These are phyloP conservation scores for Penicillium silybi DNA, from an alignment of 495 filamentous ascomycete species.

Conservation along the genomic window DNA sequence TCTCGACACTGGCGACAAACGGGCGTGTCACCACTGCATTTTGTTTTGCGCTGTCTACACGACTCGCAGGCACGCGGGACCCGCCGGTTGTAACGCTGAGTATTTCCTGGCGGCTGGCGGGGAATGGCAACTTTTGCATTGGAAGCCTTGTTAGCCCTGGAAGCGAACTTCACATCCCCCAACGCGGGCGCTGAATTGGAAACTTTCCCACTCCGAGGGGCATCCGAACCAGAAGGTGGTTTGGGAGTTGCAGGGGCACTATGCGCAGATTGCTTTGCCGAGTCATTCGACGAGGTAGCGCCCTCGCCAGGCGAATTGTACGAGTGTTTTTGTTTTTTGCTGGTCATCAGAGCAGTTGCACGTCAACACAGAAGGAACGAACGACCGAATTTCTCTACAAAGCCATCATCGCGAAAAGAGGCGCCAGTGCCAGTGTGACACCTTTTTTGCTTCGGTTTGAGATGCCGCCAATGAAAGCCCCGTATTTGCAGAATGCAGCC, in stretches of 20 bases:
- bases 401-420: neutral
- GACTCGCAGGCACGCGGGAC: slow-evolving; percentile 64
- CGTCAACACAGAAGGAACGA: neutral
- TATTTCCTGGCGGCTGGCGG: slow-evolving; percentile 28
- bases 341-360: slow-evolving; percentile 13
- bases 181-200: slow-evolving; percentile 5
- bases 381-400: slow-evolving; percentile 3
- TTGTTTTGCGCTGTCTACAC: slow-evolving; percentile 65
- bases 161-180: neutral
- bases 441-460: slow-evolving; percentile 16
- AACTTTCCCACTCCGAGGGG: slow-evolving; percentile 1
- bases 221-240: slow-evolving; percentile 6
- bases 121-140: slow-evolving; percentile 49
- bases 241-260: slow-evolving; percentile 14
- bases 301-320: slow-evolving; percentile 4
- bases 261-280: slow-evolving; percentile 6
- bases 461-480: slow-evolving; percentile 22
- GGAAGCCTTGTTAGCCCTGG: slow-evolving; percentile 6
- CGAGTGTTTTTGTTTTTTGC: slow-evolving; percentile 4
- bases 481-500: slow-evolving; percentile 11
- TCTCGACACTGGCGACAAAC: slow-evolving; percentile 56
- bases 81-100: slow-evolving; percentile 39
- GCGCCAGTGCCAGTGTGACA: slow-evolving; percentile 9
- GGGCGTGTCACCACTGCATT: slow-evolving; percentile 58
- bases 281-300: slow-evolving; percentile 1